These are phyloP conservation scores for Cyanidiococcus yangmingshanensis DNA, from an alignment of 23 red algal species.

Conservation along the genomic window DNA sequence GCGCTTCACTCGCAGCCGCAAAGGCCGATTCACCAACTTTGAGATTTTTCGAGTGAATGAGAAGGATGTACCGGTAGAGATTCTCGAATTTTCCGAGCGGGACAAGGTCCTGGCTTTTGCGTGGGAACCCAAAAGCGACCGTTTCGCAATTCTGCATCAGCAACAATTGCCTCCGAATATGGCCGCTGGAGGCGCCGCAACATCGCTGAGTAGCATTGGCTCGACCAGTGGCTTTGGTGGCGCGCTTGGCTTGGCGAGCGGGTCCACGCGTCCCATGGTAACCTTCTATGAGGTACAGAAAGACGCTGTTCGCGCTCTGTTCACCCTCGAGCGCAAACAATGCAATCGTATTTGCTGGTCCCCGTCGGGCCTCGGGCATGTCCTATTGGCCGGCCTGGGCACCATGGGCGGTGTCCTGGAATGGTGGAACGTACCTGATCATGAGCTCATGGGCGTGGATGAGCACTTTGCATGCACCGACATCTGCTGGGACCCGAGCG, in stretches of 20 bases:
- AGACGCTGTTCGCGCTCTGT: conserved; percentile 47
- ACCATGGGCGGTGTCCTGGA: conserved; percentile 66
- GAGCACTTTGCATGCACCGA: conserved; percentile 82
- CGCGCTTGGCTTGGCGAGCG: neutral
- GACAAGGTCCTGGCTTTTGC: conserved; percentile 61
- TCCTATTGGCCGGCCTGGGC: conserved; percentile 67
- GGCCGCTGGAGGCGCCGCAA: neutral
- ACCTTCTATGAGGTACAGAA: conserved; percentile 77
- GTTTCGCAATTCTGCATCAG: conserved; percentile 77
- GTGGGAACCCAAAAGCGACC: conserved; percentile 78
- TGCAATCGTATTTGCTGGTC: conserved; percentile 80
- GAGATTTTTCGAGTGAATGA: conserved; percentile 86
- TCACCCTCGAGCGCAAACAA: conserved; percentile 56
- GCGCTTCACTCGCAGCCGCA: conserved; percentile 67
- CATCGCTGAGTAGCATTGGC: neutral
- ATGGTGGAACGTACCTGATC: conserved; percentile 77
- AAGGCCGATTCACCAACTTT: conserved; percentile 87
- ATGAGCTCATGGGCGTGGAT: conserved; percentile 60
- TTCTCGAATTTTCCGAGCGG: conserved; percentile 83
- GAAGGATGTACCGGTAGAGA: conserved; percentile 81
- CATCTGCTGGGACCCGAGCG: conserved; percentile 82
- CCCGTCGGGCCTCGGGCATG: conserved; percentile 57
- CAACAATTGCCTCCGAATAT: conserved; percentile 12
- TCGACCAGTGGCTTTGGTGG: neutral
- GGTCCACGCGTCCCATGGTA: conserved; percentile 25